phyloP scores from a whole-genome alignment of 805 yeast species.

The Candida morakotiae region DNA sequence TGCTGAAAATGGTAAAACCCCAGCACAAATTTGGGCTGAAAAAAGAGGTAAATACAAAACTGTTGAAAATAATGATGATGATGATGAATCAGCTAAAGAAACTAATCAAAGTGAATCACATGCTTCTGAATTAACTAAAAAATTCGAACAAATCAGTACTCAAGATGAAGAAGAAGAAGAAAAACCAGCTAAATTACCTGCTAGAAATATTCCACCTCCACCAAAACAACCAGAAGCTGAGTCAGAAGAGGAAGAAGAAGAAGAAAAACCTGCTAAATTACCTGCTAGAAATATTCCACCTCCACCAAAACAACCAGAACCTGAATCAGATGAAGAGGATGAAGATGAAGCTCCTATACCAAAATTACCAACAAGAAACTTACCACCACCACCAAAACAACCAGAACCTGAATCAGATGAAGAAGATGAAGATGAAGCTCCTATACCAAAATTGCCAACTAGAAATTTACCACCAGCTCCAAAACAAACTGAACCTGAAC shows the following conservation, averaged over 20 bases:
- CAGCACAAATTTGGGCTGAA: conserved; percentile 96
- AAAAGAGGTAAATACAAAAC: conserved; percentile 65
- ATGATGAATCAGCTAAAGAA: conserved; percentile 10
- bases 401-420: conserved; percentile 10
- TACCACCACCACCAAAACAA: conserved; percentile 11
- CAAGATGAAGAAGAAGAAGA: conserved; percentile 12
- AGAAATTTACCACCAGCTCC: conserved; percentile 9
- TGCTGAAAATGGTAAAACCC: conserved; percentile 75
- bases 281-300: conserved; percentile 9
- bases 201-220: conserved; percentile 9
- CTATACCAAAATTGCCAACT: conserved; percentile 7
- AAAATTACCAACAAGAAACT: conserved; percentile 17
- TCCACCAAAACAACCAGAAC: conserved; percentile 10
- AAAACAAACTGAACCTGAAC: conserved; percentile 8
- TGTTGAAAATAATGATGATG: conserved; percentile 24
- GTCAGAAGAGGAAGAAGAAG: conserved; percentile 11
- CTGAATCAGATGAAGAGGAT: conserved; percentile 9
- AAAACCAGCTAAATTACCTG: conserved; percentile 9
- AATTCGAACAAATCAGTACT: conserved; percentile 14
- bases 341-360: conserved; percentile 9
- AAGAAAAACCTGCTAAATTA: conserved; percentile 8
- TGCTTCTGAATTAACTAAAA: conserved; percentile 14
- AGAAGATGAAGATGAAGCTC: conserved; percentile 10
- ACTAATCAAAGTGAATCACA: conserved; percentile 6
- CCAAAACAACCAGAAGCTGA: conserved; percentile 7